Evolutionary conservation across 345 rosid species (phyloP).

Genomic region (Euclidium syriacum): DNA sequence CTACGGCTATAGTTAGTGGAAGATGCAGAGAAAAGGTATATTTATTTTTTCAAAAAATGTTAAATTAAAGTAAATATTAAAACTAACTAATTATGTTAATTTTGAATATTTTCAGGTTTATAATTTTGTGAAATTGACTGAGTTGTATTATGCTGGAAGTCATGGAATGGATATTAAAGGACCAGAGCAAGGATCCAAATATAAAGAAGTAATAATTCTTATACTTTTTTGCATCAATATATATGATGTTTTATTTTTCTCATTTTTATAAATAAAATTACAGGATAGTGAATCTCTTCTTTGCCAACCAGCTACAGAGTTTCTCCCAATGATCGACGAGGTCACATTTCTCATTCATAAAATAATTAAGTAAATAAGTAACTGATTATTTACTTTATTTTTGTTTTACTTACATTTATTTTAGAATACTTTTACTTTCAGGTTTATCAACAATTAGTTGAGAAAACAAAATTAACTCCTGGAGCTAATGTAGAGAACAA

Average conservation of each 20-base stretch:
- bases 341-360: constrained; percentile 33
- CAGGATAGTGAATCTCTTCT: constrained; percentile 45
- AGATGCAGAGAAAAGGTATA: constrained; percentile 91
- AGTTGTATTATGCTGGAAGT: constrained; percentile 90
- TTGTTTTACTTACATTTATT: background rate
- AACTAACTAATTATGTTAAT: background rate
- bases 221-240: constrained; percentile 29
- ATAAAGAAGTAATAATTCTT: constrained; percentile 28
- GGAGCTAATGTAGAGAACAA: constrained; percentile 90
- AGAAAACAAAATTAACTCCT: constrained; percentile 56
- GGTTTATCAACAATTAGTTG: constrained; percentile 46
- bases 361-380: background rate
- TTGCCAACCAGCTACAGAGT: constrained; percentile 86
- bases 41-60: no score
- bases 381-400: background rate
- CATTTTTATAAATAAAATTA: background rate
- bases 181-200: constrained; percentile 48
- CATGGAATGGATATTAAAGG: constrained; percentile 99
- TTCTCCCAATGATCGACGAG: constrained; percentile 83
- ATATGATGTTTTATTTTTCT: background rate
- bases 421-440: constrained; percentile 4
- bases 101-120: constrained; percentile 26
- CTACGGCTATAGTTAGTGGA: constrained; percentile 94
- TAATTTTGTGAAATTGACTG: constrained; percentile 71
- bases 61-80: background rate